These are phyloP conservation scores for Lasiosphaeria ovina DNA, from an alignment of 495 filamentous ascomycete genomes.

Conservation along the genomic window DNA sequence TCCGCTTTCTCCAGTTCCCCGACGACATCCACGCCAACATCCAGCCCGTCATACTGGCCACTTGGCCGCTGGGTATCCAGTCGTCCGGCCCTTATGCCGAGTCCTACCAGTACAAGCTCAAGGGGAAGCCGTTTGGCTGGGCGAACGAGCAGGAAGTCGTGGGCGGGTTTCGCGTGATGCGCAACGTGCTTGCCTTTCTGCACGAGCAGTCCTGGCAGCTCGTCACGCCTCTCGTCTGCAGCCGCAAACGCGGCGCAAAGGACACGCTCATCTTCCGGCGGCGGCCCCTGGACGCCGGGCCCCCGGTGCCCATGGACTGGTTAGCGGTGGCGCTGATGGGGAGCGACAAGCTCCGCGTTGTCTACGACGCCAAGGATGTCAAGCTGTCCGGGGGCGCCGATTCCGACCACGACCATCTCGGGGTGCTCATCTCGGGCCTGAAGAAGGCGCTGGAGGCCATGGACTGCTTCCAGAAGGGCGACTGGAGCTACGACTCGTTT, in stretches of 20 bases:
- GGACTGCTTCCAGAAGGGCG: conserved; percentile 12
- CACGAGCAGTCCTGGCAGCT: conserved; percentile 20
- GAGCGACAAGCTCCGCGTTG: conserved; percentile 15
- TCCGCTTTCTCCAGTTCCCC: not conserved
- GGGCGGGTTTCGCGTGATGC: conserved; percentile 17
- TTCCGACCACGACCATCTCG: conserved; percentile 11
- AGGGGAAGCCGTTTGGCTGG: not conserved
- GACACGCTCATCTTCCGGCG: conserved; percentile 21
- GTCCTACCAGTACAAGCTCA: not conserved
- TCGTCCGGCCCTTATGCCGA: not conserved
- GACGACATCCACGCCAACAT: not conserved
- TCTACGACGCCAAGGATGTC: conserved; percentile 13
- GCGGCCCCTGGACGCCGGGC: not conserved
- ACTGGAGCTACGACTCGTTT: conserved; percentile 18
- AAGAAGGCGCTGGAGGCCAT: conserved; percentile 11
- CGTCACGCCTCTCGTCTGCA: conserved; percentile 11
- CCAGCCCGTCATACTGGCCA: not conserved
- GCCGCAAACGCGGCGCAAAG: conserved; percentile 16
- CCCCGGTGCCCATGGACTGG: conserved; percentile 15
- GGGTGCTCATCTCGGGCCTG: conserved; percentile 6
- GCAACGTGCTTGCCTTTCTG: conserved; percentile 22
- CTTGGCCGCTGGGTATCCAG: not conserved
- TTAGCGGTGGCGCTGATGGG: conserved; percentile 12
- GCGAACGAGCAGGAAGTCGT: not conserved
- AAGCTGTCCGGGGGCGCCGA: not conserved